phyloP scores from a whole-genome alignment of 2,329 filamentous ascomycete species.

The Sporothrix variecibatus region DNA sequence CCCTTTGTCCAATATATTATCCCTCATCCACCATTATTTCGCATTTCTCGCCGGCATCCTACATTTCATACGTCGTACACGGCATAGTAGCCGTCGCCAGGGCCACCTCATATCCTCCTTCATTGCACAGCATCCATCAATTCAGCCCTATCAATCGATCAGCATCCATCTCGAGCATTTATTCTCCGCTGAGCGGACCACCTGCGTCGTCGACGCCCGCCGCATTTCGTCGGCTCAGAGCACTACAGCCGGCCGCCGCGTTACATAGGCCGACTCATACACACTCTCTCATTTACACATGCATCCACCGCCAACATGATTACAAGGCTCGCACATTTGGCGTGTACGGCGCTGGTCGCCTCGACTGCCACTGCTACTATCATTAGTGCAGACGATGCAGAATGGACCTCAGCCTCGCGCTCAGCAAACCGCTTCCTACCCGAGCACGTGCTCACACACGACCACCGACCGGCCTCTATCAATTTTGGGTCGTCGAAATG shows the following conservation, averaged over 20 bases:
- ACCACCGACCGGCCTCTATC: background rate
- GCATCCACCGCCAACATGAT: conserved; percentile 21
- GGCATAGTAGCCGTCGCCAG: background rate
- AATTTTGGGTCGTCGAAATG: background rate
- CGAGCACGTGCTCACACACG: background rate
- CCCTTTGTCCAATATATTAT: conserved; percentile 9
- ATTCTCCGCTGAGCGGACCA: background rate
- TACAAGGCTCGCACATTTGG: background rate
- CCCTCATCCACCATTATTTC: background rate
- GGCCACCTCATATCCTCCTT: background rate
- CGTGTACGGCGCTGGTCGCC: conserved; percentile 26
- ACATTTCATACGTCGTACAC: background rate
- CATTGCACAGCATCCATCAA: background rate
- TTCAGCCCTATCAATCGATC: background rate
- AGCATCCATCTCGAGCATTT: background rate
- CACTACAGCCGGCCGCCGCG: background rate
- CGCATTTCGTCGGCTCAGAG: background rate
- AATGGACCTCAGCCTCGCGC: background rate
- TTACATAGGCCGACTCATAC: background rate
- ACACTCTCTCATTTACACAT: background rate
- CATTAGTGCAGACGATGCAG: background rate
- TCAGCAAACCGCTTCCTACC: conserved; percentile 25
- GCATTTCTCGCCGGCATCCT: background rate
- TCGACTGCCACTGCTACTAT: conserved; percentile 8
- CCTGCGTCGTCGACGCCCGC: background rate